These are phyloP conservation scores for Pleurotus citrinopileatus DNA, from an alignment of 768 basidiomycete genomes.

Conservation along the genomic window DNA sequence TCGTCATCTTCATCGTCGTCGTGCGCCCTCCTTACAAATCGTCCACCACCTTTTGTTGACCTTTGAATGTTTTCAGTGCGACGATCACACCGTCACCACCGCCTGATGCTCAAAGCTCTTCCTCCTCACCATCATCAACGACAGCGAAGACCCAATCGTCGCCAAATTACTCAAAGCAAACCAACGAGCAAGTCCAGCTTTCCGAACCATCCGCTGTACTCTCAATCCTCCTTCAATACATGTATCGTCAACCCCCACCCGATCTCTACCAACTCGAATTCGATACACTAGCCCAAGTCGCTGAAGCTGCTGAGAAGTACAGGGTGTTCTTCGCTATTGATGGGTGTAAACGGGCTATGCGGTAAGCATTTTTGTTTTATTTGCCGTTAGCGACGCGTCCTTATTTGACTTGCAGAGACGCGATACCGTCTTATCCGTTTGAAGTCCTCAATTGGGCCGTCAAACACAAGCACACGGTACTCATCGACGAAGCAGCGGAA, in stretches of 20 bases:
- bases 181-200: constrained; percentile 10
- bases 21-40: no score
- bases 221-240: constrained; percentile 18
- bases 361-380: constrained; percentile 7
- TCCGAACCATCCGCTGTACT: constrained; percentile 15
- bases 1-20: neutral
- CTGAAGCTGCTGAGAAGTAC: constrained; percentile 25
- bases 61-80: no score
- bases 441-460: constrained; percentile 14
- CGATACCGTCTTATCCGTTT: constrained; percentile 3
- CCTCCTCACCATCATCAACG: neutral
- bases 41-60: neutral
- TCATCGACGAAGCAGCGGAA: constrained; percentile 10
- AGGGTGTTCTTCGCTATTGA: constrained; percentile 19
- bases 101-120: no score
- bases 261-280: constrained; percentile 15
- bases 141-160: neutral
- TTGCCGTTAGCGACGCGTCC: no score
- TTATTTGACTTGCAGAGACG: neutral
- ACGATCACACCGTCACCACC: neutral
- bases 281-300: constrained; percentile 11
- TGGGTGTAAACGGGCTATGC: constrained; percentile 15
- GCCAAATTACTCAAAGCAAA: neutral
- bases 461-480: constrained; percentile 10
- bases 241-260: constrained; percentile 20